A percentile compares a stretch with the other conserved stretches of the same genome.
These are phyloP conservation scores for Cadophora gregata DNA, from an alignment of 2,329 filamentous ascomycete species.

Conservation along the genomic window DNA sequence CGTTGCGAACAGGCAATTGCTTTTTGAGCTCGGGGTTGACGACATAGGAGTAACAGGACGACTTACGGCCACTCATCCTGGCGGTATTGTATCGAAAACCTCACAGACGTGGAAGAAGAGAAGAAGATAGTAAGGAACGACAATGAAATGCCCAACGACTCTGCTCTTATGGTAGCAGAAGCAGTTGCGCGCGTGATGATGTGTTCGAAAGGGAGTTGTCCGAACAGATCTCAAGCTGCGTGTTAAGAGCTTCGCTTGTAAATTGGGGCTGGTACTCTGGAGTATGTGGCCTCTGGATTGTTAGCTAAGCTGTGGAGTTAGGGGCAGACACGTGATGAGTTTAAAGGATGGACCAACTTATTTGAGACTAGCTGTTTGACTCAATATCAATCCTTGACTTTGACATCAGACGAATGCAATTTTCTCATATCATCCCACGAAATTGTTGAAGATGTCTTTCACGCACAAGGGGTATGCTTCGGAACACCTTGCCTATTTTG, in stretches of 20 bases:
- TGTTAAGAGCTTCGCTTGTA: slow-evolving; percentile 32
- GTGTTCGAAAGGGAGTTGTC: slow-evolving; percentile 39
- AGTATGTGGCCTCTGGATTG: slow-evolving; percentile 35
- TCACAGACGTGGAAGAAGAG: slow-evolving; percentile 46
- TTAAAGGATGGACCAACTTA: not conserved
- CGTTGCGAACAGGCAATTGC: slow-evolving; percentile 28
- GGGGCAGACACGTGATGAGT: slow-evolving; percentile 11
- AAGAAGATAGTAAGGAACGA: slow-evolving; percentile 39
- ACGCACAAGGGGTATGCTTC: no score
- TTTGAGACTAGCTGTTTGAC: not conserved
- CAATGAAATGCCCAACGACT: slow-evolving; percentile 36
- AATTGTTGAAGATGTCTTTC: no score
- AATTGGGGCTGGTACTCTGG: slow-evolving; percentile 29
- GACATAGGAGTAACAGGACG: slow-evolving; percentile 26
- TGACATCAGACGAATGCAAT: not conserved
- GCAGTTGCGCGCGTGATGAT: slow-evolving; percentile 38
- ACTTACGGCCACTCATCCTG: slow-evolving; percentile 52
- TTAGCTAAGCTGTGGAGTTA: not conserved
- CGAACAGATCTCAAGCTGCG: slow-evolving; percentile 39
- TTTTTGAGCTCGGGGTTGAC: slow-evolving; percentile 25
- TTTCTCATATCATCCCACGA: not conserved
- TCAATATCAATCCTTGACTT: not conserved
- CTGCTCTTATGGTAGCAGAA: slow-evolving; percentile 40
- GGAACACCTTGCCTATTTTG: no score
- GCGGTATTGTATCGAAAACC: slow-evolving; percentile 45